Conservation (phyloP, 805 yeast species). For the Sungouiozyma ichnusensis region DNA sequence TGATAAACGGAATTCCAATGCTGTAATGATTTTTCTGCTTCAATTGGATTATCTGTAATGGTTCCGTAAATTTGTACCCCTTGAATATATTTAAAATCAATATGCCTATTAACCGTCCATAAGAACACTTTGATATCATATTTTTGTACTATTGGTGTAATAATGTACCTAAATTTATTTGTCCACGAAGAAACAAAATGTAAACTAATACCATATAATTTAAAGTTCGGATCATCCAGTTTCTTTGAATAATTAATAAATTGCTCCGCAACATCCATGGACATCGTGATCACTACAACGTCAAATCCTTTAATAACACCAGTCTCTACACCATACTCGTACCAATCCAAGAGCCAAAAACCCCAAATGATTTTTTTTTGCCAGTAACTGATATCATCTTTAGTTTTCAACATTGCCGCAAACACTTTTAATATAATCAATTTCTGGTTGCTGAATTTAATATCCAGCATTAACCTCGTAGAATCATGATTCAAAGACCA, state of each 20-base stretch:
- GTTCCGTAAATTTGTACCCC: conserved; percentile 25
- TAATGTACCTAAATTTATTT: conserved; percentile 22
- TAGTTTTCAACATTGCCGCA: conserved; percentile 28
- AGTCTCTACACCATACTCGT: conserved; percentile 32
- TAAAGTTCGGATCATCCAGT: conserved; percentile 34
- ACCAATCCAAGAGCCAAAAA: conserved; percentile 41
- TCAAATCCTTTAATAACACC: conserved; percentile 30
- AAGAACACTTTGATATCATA: conserved; percentile 32
- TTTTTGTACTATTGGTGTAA: conserved; percentile 25
- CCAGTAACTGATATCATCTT: conserved; percentile 37
- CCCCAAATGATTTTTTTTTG: conserved; percentile 39
- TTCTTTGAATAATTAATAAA: conserved; percentile 31
- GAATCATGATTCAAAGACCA: conserved; percentile 31
- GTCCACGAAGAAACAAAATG: conserved; percentile 38
- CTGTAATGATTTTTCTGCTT: conserved; percentile 7
- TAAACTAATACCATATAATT: conserved; percentile 47
- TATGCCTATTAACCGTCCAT: conserved; percentile 43
- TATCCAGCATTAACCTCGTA: conserved; percentile 39
- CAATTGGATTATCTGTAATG: conserved; percentile 25
- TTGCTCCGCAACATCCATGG: conserved; percentile 25
- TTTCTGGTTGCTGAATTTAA: conserved; percentile 38
- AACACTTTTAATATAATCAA: conserved; percentile 33
- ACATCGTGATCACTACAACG: conserved; percentile 29
- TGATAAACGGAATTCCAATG: conserved; percentile 6
- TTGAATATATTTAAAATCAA: conserved; percentile 20